Conservation (phyloP, 176 grass and related monocot genomes). For the Areca catechu region DNA sequence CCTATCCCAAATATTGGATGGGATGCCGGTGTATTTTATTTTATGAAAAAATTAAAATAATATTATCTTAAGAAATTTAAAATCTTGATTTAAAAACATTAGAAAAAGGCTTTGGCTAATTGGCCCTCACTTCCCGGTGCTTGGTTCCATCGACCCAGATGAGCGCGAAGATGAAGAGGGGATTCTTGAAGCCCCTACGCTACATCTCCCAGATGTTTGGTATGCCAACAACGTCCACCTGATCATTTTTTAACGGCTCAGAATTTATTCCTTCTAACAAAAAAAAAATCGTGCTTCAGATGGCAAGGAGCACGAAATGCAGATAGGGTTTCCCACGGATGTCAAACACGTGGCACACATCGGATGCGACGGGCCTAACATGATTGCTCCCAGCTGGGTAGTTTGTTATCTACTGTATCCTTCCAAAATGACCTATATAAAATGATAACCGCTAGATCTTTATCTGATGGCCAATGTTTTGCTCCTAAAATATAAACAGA, state of each 20-base stretch:
- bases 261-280: neutral
- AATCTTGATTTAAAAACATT: neutral
- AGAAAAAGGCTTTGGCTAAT: conserved; percentile 5
- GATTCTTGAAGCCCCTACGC: conserved; percentile 55
- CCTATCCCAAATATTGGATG: no score
- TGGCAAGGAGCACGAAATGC: conserved; percentile 58
- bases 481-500: conserved; percentile 30
- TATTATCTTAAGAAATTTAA: no score
- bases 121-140: conserved; percentile 3
- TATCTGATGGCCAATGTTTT: neutral
- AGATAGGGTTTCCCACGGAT: conserved; percentile 87
- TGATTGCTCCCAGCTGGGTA: conserved; percentile 47
- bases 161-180: conserved; percentile 70
- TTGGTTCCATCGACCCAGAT: conserved; percentile 6
- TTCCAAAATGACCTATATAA: neutral
- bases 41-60: no score
- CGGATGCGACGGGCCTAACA: conserved; percentile 48
- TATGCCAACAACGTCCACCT: conserved; percentile 5
- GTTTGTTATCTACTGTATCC: neutral
- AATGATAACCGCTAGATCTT: neutral
- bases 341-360: conserved; percentile 95
- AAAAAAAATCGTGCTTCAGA: conserved; percentile 11
- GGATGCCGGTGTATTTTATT: no score
- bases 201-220: conserved; percentile 84
- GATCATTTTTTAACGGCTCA: neutral